These are phyloP conservation scores for Kuraishia ogatae DNA, from an alignment of 805 yeast species.

Conservation along the genomic window DNA sequence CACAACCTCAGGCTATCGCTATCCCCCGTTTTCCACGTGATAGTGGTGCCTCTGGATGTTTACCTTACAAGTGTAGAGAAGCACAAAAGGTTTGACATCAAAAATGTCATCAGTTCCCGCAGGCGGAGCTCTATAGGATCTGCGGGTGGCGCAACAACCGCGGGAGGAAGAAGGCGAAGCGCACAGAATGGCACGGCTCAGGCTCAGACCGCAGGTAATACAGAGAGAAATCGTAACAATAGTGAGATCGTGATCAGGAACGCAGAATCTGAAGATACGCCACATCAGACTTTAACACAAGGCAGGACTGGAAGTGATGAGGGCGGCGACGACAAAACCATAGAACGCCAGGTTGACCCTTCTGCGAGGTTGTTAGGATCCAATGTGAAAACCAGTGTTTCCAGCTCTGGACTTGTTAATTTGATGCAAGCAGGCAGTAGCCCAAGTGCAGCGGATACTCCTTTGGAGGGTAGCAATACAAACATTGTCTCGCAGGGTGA, in stretches of 20 bases:
- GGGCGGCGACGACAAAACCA: neutral
- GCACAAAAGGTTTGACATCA: conserved; percentile 12
- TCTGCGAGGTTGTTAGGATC: neutral
- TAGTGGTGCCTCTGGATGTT: conserved; percentile 19
- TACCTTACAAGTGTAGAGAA: conserved; percentile 6
- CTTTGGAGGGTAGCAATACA: neutral
- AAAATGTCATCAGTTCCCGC: conserved; percentile 1
- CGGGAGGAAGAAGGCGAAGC: neutral
- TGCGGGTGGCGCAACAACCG: neutral
- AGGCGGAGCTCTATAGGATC: neutral
- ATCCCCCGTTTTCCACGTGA: conserved; percentile 20
- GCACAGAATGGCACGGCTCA: neutral
- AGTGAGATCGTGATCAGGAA: neutral
- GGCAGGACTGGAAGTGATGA: neutral
- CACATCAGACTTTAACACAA: neutral
- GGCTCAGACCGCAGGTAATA: neutral
- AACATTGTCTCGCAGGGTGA: neutral
- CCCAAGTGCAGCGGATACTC: neutral
- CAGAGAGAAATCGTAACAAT: neutral
- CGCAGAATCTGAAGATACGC: neutral
- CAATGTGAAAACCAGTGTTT: neutral
- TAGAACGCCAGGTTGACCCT: neutral
- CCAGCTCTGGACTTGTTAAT: neutral
- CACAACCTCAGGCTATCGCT: conserved; percentile 12
- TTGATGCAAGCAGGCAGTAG: neutral